Percentiles rank a stretch among this genome's conserved stretches.
These are phyloP conservation scores for Haplosporangium sp. DNA, from an alignment of 371 early-diverging fungal species.

Conservation along the genomic window DNA sequence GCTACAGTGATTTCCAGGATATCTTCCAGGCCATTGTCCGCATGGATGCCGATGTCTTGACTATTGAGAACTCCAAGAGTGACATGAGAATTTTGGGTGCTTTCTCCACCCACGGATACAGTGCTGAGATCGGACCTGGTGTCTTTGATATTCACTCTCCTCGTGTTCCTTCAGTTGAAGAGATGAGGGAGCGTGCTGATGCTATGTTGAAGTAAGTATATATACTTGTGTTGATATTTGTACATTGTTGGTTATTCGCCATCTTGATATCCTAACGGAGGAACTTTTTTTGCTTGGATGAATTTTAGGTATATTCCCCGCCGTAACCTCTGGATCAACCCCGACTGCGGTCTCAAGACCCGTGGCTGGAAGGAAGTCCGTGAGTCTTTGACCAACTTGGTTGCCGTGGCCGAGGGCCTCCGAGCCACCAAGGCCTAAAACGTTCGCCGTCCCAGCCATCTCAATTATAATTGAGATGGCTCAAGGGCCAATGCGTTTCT, in stretches of 20 bases:
- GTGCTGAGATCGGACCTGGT: slow-evolving; percentile 95
- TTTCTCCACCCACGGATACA: slow-evolving; percentile 86
- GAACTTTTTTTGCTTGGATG: not conserved
- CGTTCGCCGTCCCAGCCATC: slow-evolving; percentile 30
- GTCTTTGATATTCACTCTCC: slow-evolving; percentile 97
- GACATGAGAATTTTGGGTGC: slow-evolving; percentile 93
- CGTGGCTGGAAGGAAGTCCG: slow-evolving; percentile 94
- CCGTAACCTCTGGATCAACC: slow-evolving; percentile 95
- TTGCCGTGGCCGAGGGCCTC: slow-evolving; percentile 81
- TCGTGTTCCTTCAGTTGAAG: slow-evolving; percentile 90
- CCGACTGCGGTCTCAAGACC: slow-evolving; percentile 98
- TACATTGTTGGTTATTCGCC: too few relatives aligned
- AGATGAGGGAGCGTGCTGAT: slow-evolving; percentile 87
- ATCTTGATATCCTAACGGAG: not conserved
- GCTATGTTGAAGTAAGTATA: slow-evolving; percentile 70
- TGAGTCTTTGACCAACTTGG: slow-evolving; percentile 88
- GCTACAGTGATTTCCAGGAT: slow-evolving; percentile 98
- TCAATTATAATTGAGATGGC: slow-evolving; percentile 18
- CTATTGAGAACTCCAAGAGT: slow-evolving; percentile 97
- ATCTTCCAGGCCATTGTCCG: slow-evolving; percentile 93
- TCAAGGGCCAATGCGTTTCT: slow-evolving; percentile 58
- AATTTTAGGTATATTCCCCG: slow-evolving; percentile 71
- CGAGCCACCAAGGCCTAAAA: slow-evolving; percentile 59
- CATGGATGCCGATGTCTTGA: slow-evolving; percentile 95
- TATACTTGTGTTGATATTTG: too few relatives aligned